A percentile compares a stretch with the other conserved stretches of the same genome.
These are phyloP conservation scores for Hanseniaspora uvarum DNA, from an alignment of 1,139 yeast species.

Conservation along the genomic window DNA sequence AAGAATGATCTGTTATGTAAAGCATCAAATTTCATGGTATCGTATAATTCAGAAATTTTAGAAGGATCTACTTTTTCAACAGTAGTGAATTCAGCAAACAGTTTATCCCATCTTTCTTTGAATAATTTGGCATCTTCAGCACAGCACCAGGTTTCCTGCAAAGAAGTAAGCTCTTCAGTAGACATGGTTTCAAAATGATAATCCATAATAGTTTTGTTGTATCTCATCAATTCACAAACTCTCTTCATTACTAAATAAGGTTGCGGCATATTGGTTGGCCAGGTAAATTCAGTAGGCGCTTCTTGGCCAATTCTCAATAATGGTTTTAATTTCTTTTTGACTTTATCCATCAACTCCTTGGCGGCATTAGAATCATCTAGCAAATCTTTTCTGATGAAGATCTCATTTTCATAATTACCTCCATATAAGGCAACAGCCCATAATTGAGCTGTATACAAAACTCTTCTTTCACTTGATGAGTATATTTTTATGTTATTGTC, in stretches of 20 bases:
- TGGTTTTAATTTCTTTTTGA: constrained; percentile 91
- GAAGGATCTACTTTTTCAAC: constrained; percentile 98
- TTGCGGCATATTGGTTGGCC: constrained; percentile 98
- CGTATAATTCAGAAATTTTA: constrained; percentile 89
- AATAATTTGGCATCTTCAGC: constrained; percentile 86
- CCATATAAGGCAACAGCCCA: constrained; percentile 78
- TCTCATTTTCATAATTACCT: constrained; percentile 46
- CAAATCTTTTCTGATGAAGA: constrained; percentile 77
- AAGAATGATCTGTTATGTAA: constrained; percentile 85
- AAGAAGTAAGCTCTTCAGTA: constrained; percentile 50
- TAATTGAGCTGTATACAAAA: constrained; percentile 79
- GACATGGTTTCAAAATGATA: constrained; percentile 47
- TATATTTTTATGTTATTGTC: constrained; percentile 67
- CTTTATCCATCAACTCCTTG: constrained; percentile 93
- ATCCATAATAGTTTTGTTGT: constrained; percentile 75
- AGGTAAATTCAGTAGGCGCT: constrained; percentile 97
- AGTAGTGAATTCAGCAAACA: constrained; percentile 81
- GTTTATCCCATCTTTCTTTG: constrained; percentile 94
- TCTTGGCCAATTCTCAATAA: constrained; percentile 88
- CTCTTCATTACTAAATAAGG: constrained; percentile 88
- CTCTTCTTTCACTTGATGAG: constrained; percentile 91
- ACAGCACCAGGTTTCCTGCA: constrained; percentile 89
- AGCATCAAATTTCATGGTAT: constrained; percentile 97
- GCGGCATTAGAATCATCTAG: constrained; percentile 98
- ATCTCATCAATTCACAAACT: constrained; percentile 92